These are phyloP conservation scores for Rosa rugosa DNA, from an alignment of 306 rosid species.

Conservation along the genomic window DNA sequence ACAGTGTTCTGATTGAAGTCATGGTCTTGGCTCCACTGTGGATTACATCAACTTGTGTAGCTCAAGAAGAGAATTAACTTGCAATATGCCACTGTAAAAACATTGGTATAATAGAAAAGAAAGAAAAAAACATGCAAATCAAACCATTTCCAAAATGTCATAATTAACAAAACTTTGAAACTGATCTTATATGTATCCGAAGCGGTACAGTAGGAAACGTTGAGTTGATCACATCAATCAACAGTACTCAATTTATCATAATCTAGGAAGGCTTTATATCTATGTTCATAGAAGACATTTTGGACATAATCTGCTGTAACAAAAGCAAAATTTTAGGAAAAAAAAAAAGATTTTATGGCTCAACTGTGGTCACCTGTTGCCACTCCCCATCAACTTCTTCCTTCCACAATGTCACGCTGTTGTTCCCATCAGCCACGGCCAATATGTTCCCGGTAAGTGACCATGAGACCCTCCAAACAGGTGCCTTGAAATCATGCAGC, in stretches of 20 bases:
- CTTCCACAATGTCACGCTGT: constrained; percentile 78
- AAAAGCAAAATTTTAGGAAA: constrained; percentile 13
- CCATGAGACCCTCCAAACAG: constrained; percentile 90
- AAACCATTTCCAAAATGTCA: constrained; percentile 5
- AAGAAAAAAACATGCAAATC: background rate
- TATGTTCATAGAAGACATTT: constrained; percentile 5
- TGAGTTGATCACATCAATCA: constrained; percentile 4
- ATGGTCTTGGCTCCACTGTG: background rate
- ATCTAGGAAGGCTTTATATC: background rate
- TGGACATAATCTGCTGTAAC: background rate
- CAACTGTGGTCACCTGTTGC: constrained; percentile 82
- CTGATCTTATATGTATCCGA: background rate
- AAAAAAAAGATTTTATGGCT: constrained; percentile 45
- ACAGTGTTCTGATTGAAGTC: background rate
- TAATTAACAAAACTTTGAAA: background rate
- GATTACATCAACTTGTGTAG: background rate
- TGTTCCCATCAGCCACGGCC: constrained; percentile 87
- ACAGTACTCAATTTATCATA: background rate
- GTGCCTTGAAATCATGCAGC: constrained; percentile 67
- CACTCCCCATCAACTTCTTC: constrained; percentile 87
- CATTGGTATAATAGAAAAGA: background rate
- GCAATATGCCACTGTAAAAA: background rate
- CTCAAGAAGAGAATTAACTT: background rate
- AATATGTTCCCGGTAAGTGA: constrained; percentile 81
- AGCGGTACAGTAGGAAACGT: background rate